Percentiles rank a stretch among this genome's conserved stretches.
Conservation (phyloP, 2,329 filamentous ascomycete species). For the Exophiala bonariae region DNA sequence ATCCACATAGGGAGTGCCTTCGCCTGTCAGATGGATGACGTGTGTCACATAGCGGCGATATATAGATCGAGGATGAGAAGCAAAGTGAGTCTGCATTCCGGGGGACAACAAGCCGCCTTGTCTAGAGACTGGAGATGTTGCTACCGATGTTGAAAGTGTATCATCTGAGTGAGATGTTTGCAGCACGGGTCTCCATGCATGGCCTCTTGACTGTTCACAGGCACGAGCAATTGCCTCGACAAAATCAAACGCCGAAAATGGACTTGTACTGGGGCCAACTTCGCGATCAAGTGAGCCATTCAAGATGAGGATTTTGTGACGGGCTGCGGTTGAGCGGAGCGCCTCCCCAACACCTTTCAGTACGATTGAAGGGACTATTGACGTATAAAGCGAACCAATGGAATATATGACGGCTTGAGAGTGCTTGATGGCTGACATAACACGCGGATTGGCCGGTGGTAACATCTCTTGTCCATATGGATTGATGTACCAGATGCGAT, state of each 20-base stretch:
- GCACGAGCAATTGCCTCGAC: constrained; percentile 76
- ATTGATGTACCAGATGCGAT: constrained; percentile 94
- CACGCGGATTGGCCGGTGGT: constrained; percentile 78
- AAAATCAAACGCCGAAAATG: constrained; percentile 78
- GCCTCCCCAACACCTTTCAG: constrained; percentile 72
- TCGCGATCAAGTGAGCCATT: constrained; percentile 85
- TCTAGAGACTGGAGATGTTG: constrained; percentile 11
- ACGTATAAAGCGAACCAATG: constrained; percentile 92
- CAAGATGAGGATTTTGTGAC: constrained; percentile 77
- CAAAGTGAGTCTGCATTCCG: constrained; percentile 1
- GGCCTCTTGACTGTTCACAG: constrained; percentile 65
- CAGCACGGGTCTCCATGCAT: constrained; percentile 29
- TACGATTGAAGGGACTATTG: constrained; percentile 78
- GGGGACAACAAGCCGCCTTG: constrained; percentile 15
- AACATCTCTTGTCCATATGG: constrained; percentile 96
- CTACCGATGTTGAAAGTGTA: constrained; percentile 8
- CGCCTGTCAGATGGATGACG: constrained; percentile 27
- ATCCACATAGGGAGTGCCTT: constrained; percentile 26
- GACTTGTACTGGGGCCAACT: constrained; percentile 67
- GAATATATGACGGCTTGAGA: constrained; percentile 79
- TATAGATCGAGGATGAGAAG: constrained; percentile 11
- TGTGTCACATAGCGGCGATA: constrained; percentile 29
- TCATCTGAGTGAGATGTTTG: constrained; percentile 17
- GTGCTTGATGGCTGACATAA: constrained; percentile 65
- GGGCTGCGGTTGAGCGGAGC: constrained; percentile 51